A percentile compares a stretch with the other conserved stretches of the same genome.
Evolutionary conservation across 306 rosid species (phyloP).

Genomic region (Citrullus colocynthis): DNA sequence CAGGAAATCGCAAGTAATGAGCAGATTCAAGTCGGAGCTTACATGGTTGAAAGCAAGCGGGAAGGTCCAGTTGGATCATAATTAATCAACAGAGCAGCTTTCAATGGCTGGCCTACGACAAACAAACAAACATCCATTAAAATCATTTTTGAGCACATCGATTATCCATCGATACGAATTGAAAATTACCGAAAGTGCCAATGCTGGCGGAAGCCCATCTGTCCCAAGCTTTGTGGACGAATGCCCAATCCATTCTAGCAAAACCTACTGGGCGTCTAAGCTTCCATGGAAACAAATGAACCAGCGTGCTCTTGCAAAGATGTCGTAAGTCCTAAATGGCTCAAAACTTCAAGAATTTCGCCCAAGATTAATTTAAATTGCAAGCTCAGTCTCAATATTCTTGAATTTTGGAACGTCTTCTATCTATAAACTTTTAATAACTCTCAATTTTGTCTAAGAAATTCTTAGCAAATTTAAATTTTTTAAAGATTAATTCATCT

Average conservation of each 20-base stretch:
- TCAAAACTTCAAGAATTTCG: not conserved
- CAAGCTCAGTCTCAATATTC: too few relatives aligned
- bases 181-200: conserved; percentile 44
- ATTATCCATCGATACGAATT: not conserved
- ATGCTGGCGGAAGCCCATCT: conserved; percentile 47
- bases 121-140: conserved; percentile 3
- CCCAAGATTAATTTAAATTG: too few relatives aligned
- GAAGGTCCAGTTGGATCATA: conserved; percentile 54
- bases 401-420: too few relatives aligned
- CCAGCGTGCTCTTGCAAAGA: not conserved
- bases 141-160: not conserved
- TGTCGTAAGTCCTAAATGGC: not conserved
- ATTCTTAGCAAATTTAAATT: too few relatives aligned
- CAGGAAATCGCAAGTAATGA: not conserved
- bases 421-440: too few relatives aligned
- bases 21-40: conserved; percentile 8
- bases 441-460: too few relatives aligned
- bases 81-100: conserved; percentile 52
- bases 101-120: conserved; percentile 32
- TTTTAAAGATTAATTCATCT: too few relatives aligned
- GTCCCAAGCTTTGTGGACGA: conserved; percentile 54
- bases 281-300: not conserved
- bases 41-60: conserved; percentile 67
- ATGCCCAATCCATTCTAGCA: conserved; percentile 49
- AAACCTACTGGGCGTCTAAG: not conserved